Percentiles rank a stretch among this genome's conserved stretches.
These are phyloP conservation scores for Blastobotrys aristatus DNA, from an alignment of 1,139 yeast species.

Conservation along the genomic window DNA sequence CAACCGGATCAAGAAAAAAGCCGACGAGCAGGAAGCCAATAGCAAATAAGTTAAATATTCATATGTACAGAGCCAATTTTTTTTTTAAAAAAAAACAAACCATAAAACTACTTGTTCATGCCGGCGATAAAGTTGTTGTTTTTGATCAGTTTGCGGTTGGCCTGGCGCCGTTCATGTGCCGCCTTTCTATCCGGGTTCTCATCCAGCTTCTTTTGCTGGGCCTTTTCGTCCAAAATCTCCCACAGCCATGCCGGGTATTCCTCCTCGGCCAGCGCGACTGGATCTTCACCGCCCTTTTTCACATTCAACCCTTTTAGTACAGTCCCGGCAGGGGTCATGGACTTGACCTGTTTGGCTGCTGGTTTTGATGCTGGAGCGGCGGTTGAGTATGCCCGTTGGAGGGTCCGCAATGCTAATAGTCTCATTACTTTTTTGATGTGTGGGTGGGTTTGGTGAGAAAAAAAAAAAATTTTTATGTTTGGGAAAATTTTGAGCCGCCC, in stretches of 20 bases:
- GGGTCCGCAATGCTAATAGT: slow-evolving; percentile 1
- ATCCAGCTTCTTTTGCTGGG: slow-evolving; percentile 49
- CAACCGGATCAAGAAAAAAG: slow-evolving; percentile 10
- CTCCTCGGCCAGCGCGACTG: slow-evolving; percentile 80
- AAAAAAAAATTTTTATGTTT: slow-evolving; percentile 2
- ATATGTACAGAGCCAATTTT: slow-evolving; percentile 5
- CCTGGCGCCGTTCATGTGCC: slow-evolving; percentile 60
- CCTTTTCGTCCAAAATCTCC: slow-evolving; percentile 68
- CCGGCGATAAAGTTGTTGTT: slow-evolving; percentile 58
- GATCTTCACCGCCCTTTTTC: slow-evolving; percentile 74
- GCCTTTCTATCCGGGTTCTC: slow-evolving; percentile 64
- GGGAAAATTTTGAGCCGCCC: background rate
- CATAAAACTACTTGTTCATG: slow-evolving; percentile 28
- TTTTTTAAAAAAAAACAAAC: too few species aligned
- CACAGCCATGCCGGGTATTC: slow-evolving; percentile 97
- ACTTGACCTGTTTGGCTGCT: slow-evolving; percentile 22
- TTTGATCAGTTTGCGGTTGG: slow-evolving; percentile 67
- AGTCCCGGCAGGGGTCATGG: slow-evolving; percentile 71
- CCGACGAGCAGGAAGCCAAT: slow-evolving; percentile 6
- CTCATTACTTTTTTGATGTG: slow-evolving; percentile 3
- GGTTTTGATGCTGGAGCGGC: slow-evolving; percentile 2
- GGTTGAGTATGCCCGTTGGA: slow-evolving; percentile 4
- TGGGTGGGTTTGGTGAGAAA: background rate
- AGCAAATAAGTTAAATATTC: slow-evolving; percentile 7
- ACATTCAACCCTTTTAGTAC: slow-evolving; percentile 66